A percentile compares a stretch with the other conserved stretches of the same genome.
These are phyloP conservation scores for Stagonosporopsis cucurbitacearum DNA, from an alignment of 2,329 filamentous ascomycete genomes.

Conservation along the genomic window DNA sequence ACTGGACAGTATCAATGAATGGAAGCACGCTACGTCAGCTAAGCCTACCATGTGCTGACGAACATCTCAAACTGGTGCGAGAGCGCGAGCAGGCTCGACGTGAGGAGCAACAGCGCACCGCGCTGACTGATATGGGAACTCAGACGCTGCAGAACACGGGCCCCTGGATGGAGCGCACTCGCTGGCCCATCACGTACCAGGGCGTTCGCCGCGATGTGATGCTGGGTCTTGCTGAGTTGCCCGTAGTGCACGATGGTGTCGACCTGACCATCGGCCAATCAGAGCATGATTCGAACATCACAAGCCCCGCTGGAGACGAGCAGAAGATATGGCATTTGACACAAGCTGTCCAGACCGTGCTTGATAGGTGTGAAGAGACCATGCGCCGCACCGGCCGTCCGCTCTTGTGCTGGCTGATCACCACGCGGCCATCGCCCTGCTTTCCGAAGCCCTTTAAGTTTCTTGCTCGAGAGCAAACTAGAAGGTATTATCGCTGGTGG, in stretches of 20 bases:
- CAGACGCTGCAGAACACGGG: constrained; percentile 9
- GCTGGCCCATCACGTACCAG: constrained; percentile 10
- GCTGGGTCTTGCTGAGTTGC: constrained; percentile 3
- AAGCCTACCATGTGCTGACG: constrained; percentile 4
- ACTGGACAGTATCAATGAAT: constrained; percentile 9
- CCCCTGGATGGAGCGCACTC: constrained; percentile 7
- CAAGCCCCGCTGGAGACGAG: constrained; percentile 2
- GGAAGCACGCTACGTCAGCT: constrained; percentile 1
- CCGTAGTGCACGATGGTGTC: constrained; percentile 1
- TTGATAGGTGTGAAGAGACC: constrained; percentile 6
- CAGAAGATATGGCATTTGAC: constrained; percentile 13
- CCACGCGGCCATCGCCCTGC: background rate
- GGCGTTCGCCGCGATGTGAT: constrained; percentile 3
- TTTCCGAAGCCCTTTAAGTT: constrained; percentile 10
- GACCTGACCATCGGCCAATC: background rate
- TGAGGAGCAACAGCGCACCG: constrained; percentile 1
- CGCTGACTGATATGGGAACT: constrained; percentile 7
- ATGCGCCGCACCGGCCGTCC: background rate
- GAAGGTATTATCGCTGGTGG: constrained; percentile 6
- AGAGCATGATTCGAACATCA: constrained; percentile 1
- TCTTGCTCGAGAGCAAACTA: constrained; percentile 2
- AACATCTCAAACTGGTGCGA: constrained; percentile 2
- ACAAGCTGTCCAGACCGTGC: constrained; percentile 2
- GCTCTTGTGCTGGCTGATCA: constrained; percentile 8
- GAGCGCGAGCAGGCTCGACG: constrained; percentile 6